Conservation (phyloP, 495 filamentous ascomycete genomes). For the Parachaetomium inaequale region DNA sequence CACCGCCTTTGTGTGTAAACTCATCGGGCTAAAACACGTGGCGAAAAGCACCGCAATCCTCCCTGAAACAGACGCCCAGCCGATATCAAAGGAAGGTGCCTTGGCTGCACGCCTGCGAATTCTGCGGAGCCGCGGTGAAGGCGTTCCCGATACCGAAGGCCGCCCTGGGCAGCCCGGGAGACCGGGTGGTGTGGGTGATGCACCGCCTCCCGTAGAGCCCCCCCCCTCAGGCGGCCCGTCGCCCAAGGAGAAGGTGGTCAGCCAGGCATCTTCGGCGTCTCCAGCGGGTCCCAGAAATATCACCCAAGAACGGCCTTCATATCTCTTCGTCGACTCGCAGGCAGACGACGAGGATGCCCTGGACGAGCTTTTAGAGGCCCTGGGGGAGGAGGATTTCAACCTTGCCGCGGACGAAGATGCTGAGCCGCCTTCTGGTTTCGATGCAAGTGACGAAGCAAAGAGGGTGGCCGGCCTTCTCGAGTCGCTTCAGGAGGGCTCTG, state of each 20-base stretch:
- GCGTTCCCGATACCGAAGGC: not conserved
- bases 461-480: conserved; percentile 30
- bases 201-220: conserved; percentile 4
- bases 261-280: not conserved
- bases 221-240: not conserved
- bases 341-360: conserved; percentile 13
- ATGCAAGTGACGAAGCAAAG: conserved; percentile 23
- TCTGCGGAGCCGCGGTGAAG: conserved; percentile 30
- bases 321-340: not conserved
- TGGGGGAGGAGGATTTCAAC: conserved; percentile 21
- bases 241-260: not conserved
- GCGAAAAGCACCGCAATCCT: conserved; percentile 12
- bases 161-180: not conserved
- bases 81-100: conserved; percentile 41
- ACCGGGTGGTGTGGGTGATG: not conserved
- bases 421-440: conserved; percentile 2
- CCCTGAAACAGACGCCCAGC: conserved; percentile 6
- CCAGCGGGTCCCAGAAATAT: not conserved
- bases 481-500: not conserved
- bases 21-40: conserved; percentile 15
- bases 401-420: conserved; percentile 17
- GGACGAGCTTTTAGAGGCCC: conserved; percentile 14
- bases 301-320: conserved; percentile 12
- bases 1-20: conserved; percentile 1
- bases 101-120: conserved; percentile 42